Evolutionary conservation across 768 basidiomycete species (phyloP), one percentile per base, ranked within the genome.

Genomic region (Suillus lakei): DNA sequence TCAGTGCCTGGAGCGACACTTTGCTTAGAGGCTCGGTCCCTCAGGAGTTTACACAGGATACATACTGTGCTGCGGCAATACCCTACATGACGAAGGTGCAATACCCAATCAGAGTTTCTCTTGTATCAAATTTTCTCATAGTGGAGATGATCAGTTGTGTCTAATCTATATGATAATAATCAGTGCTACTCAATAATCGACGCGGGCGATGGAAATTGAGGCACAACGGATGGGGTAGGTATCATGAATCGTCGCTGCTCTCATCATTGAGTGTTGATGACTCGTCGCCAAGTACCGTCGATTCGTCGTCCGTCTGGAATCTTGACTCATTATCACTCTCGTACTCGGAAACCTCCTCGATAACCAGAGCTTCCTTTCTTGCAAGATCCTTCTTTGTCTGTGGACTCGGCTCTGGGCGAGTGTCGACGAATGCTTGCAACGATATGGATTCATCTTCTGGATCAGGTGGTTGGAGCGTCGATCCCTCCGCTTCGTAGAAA

Each of bases 401-500:
- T 21, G 26, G 10, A 41, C 26, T 59, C 16, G 18, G 38, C 18
- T 41, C 58, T 21, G 58, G 38, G 10, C 30, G 58, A n/a, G 39
- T 21, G 26, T 59, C 39, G 18, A 59, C 18, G 28, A 59, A 59
- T 21, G 38, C 26, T 39, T 41, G 56, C 10, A 59, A 28, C 28
- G 56, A 59, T 41, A 59, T 59, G 5, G 38, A 18, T 39, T 59
- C 56, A 41, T 59, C 56, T 5, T 59, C 56, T 28, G 23, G 38
- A 8, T 59, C 38, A 2, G 56, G 58, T 41, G 39, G 12, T 21
- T 59, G 58, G 26, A 77, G 54, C 0, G 67, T 68, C 44, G 74
- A 77, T 2, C 74, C 77, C 46, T 82, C 83, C 5, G 74, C 70
- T 18, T 79, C 75, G 61, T 83, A 81, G 76, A 97, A 96, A 74